Evolutionary conservation across 805 yeast species (phyloP).

Genomic region (Metschnikowia chrysomelidarum): DNA sequence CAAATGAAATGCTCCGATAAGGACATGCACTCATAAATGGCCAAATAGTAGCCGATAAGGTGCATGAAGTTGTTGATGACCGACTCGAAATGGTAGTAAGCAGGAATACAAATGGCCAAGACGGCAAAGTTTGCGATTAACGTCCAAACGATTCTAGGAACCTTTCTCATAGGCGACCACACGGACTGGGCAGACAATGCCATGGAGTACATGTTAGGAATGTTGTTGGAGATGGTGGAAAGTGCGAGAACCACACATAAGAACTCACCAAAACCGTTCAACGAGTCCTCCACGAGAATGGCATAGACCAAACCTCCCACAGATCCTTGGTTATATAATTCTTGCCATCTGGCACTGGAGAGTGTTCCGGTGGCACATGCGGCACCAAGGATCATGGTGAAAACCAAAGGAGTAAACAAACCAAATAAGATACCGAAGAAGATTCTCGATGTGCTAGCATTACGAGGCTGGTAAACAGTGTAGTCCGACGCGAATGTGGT

Average conservation of each 20-base stretch:
- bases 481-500: conserved; percentile 90
- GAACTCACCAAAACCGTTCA: conserved; percentile 88
- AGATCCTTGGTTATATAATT: conserved; percentile 50
- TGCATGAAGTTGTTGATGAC: conserved; percentile 89
- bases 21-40: conserved; percentile 74
- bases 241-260: conserved; percentile 83
- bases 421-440: conserved; percentile 66
- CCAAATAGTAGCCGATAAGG: conserved; percentile 86
- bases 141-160: conserved; percentile 88
- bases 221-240: conserved; percentile 86
- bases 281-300: conserved; percentile 72
- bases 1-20: conserved; percentile 83
- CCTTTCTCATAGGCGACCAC: conserved; percentile 67
- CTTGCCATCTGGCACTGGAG: conserved; percentile 42
- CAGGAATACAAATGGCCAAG: conserved; percentile 87
- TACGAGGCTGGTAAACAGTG: conserved; percentile 79
- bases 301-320: conserved; percentile 84
- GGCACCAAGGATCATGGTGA: conserved; percentile 80
- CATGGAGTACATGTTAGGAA: conserved; percentile 92
- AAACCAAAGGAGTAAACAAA: conserved; percentile 63
- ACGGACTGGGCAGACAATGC: conserved; percentile 83
- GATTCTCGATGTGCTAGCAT: conserved; percentile 55
- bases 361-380: conserved; percentile 73
- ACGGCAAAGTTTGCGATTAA: conserved; percentile 69
- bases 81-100: conserved; percentile 65